Evolutionary conservation across 2,329 filamentous ascomycete species (phyloP).

Genomic region (Neoscytalidium dimidiatum): DNA sequence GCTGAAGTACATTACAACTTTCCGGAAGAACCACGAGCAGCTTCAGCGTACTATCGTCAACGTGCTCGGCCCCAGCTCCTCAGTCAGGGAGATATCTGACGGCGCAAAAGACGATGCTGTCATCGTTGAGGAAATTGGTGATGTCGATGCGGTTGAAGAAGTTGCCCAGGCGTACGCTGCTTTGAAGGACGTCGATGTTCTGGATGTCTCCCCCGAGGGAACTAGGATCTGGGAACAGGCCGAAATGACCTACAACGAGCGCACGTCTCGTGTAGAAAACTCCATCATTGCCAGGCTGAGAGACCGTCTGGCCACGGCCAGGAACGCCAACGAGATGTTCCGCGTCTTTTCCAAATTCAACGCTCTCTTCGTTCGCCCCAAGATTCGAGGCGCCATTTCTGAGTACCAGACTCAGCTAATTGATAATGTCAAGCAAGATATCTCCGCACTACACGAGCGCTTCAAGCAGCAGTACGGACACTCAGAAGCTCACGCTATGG

Average conservation of each 20-base stretch:
- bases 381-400: conserved; percentile 95
- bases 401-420: conserved; percentile 98
- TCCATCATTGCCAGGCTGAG: conserved; percentile 94
- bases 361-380: conserved; percentile 95
- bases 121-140: conserved; percentile 90
- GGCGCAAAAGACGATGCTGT: conserved; percentile 50
- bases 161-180: conserved; percentile 93
- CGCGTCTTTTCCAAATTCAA: conserved; percentile 99
- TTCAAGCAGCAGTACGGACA: conserved; percentile 99
- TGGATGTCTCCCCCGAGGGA: conserved; percentile 88
- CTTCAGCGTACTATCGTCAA: conserved; percentile 95
- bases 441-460: conserved; percentile 87
- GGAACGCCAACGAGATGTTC: conserved; percentile 99
- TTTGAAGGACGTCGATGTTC: conserved; percentile 88
- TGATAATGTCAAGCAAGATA: conserved; percentile 96
- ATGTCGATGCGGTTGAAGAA: conserved; percentile 95
- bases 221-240: conserved; percentile 91
- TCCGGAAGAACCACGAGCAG: conserved; percentile 96
- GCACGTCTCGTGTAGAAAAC: conserved; percentile 95
- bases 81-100: conserved; percentile 39
- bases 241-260: conserved; percentile 95
- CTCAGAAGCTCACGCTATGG: conserved; percentile 97
- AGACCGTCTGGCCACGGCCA: conserved; percentile 90
- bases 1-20: conserved; percentile 90
- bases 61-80: conserved; percentile 71